phyloP scores from a whole-genome alignment of 2,329 filamentous ascomycete genomes.

The Fusarium mexicanum region DNA sequence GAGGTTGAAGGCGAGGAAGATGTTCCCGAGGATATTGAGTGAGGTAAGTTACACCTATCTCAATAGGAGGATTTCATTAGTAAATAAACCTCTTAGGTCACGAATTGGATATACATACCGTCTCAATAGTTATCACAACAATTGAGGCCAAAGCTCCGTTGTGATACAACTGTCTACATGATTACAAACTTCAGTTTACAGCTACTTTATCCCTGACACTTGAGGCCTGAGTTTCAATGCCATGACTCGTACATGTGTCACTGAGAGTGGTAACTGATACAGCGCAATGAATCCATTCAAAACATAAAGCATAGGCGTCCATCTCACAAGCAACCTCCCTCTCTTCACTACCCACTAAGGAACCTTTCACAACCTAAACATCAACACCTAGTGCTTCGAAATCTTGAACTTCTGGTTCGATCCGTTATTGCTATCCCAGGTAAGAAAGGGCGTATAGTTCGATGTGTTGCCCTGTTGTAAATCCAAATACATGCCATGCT shows the following conservation, averaged over 20 bases:
- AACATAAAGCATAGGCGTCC: background rate
- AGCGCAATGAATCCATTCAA: background rate
- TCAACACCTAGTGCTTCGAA: background rate
- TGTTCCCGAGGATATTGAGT: background rate
- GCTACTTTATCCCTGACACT: background rate
- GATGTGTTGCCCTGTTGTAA: fast-evolving
- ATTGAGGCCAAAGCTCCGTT: background rate
- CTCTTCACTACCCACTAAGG: background rate
- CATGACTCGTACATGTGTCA: fast-evolving
- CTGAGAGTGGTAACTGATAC: fast-evolving
- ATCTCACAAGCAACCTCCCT: background rate
- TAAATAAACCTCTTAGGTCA: background rate
- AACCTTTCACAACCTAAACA: background rate
- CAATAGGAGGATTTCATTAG: fast-evolving
- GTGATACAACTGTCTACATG: fast-evolving
- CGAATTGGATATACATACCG: fast-evolving
- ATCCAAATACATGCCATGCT: background rate
- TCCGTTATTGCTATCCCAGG: background rate
- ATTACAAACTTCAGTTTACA: background rate
- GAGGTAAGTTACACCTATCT: background rate
- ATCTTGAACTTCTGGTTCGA: background rate
- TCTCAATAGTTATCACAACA: background rate
- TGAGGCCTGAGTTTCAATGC: background rate
- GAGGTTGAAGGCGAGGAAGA: background rate
- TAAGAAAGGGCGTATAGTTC: background rate